These are phyloP conservation scores for Eucalyptus victrix DNA, from an alignment of 345 rosid genomes.

Conservation along the genomic window DNA sequence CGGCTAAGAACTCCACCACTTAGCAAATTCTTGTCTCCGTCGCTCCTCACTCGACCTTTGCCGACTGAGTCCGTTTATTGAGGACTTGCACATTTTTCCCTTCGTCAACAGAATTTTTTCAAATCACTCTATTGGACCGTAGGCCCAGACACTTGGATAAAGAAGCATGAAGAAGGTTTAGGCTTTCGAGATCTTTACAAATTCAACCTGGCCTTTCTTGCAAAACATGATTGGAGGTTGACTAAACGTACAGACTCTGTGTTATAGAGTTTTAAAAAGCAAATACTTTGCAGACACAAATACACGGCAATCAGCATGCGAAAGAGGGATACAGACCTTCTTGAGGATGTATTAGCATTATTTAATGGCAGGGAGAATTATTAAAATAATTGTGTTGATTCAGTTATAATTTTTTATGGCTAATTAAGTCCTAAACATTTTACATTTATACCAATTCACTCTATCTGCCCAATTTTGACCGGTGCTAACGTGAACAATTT, in stretches of 20 bases:
- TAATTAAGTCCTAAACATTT: no score
- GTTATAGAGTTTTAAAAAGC: background rate
- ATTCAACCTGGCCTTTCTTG: background rate
- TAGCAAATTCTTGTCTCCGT: background rate
- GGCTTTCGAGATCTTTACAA: background rate
- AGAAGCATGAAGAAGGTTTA: background rate
- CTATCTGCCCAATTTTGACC: accelerated
- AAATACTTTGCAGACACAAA: background rate
- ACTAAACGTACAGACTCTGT: background rate
- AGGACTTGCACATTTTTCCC: background rate
- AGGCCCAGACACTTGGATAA: background rate
- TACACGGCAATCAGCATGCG: no score
- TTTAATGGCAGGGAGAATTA: background rate
- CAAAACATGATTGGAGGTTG: background rate
- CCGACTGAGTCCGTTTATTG: background rate
- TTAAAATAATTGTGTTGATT: no score
- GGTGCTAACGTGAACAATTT: no score
- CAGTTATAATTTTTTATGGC: no score
- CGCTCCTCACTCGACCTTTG: background rate
- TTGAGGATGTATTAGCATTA: no score
- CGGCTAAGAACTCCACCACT: background rate
- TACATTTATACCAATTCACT: no score
- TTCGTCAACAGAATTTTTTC: background rate
- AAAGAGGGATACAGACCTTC: no score
- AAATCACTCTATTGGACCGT: background rate